phyloP scores from a whole-genome alignment of 1,284 basidiomycete genomes.

The Ceratobasidium sp. region DNA sequence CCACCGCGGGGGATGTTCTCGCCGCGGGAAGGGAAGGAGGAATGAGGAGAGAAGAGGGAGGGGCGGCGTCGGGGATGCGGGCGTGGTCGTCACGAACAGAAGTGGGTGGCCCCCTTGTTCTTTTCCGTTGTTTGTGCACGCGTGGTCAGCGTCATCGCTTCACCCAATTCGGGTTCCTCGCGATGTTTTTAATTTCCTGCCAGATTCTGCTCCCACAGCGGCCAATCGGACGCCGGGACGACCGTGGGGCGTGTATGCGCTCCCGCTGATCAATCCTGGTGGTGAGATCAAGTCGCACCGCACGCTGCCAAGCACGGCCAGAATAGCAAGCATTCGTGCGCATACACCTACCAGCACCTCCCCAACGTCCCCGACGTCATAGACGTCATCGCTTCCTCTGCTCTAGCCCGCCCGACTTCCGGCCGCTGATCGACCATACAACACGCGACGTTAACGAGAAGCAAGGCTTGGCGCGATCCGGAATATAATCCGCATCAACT shows the following conservation, averaged over 20 bases:
- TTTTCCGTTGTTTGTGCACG: conserved; percentile 33
- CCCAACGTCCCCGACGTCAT: background rate
- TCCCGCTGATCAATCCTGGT: background rate
- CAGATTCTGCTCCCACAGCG: background rate
- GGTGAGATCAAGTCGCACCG: background rate
- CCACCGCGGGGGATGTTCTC: background rate
- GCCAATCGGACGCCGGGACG: background rate
- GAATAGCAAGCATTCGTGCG: too few relatives aligned
- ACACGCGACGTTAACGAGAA: background rate
- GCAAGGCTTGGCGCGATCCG: conserved; percentile 1
- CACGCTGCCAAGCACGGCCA: background rate
- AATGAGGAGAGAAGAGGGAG: background rate
- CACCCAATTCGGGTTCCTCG: background rate
- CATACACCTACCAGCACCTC: too few relatives aligned
- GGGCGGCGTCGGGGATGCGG: background rate
- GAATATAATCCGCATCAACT: background rate
- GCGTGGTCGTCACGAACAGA: conserved; percentile 10
- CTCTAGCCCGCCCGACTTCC: background rate
- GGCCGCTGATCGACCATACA: background rate
- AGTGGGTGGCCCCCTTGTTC: background rate
- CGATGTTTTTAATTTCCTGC: background rate
- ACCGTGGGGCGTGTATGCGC: background rate
- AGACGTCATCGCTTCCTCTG: background rate
- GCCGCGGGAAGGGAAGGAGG: background rate
- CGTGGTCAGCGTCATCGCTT: conserved; percentile 22